phyloP scores from a whole-genome alignment of 768 basidiomycete genomes.

The Pisolithus tinctorius region DNA sequence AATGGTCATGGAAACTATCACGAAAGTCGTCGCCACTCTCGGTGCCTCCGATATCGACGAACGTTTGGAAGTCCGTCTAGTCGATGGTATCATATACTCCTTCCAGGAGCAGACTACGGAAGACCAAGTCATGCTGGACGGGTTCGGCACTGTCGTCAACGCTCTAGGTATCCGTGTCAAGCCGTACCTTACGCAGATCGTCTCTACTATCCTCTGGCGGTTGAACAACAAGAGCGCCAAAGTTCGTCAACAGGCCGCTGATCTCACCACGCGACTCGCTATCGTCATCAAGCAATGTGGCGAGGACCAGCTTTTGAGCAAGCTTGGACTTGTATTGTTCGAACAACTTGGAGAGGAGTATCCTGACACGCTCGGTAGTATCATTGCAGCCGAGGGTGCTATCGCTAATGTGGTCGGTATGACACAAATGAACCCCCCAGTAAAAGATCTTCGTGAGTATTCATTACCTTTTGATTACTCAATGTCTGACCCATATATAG shows the following conservation, averaged over 20 bases:
- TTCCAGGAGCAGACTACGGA: constrained; percentile 99
- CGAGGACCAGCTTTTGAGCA: constrained; percentile 91
- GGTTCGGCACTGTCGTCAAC: constrained; percentile 96
- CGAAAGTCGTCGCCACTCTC: constrained; percentile 86
- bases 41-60: constrained; percentile 99
- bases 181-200: constrained; percentile 97
- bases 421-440: constrained; percentile 99
- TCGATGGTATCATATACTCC: constrained; percentile 98
- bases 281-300: constrained; percentile 99
- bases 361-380: constrained; percentile 97
- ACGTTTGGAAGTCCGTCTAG: constrained; percentile 85
- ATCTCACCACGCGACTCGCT: constrained; percentile 90
- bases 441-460: constrained; percentile 92
- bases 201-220: constrained; percentile 98
- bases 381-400: constrained; percentile 97
- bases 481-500: constrained; percentile 33
- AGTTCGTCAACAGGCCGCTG: constrained; percentile 98
- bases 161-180: constrained; percentile 95
- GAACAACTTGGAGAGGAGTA: constrained; percentile 99
- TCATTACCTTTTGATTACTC: neutral
- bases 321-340: constrained; percentile 93
- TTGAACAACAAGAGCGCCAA: constrained; percentile 99
- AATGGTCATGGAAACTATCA: constrained; percentile 99
- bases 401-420: constrained; percentile 99
- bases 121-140: constrained; percentile 98